A percentile compares a stretch with the other conserved stretches of the same genome.
These are phyloP conservation scores for Epipyxis sp. DNA, from an alignment of 108 stramenopile species.

Conservation along the genomic window DNA sequence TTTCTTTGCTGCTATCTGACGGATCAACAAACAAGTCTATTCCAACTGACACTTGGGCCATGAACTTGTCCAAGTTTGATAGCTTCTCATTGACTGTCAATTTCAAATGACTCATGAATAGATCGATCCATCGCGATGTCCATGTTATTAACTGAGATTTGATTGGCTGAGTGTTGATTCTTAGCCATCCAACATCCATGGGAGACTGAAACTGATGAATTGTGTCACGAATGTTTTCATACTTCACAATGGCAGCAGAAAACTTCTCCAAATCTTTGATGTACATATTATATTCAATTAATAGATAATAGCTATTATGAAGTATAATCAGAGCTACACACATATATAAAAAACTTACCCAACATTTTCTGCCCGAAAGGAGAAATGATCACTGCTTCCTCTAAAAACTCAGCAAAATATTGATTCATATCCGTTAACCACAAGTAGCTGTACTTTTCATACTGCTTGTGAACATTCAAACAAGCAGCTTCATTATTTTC, in stretches of 20 bases:
- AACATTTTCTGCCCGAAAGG: neutral
- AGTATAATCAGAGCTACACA: too few relatives aligned
- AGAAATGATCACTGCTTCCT: slow-evolving; percentile 63
- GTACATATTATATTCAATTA: slow-evolving; percentile 52
- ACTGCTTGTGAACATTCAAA: slow-evolving; percentile 59
- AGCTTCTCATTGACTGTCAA: slow-evolving; percentile 58
- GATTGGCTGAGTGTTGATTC: slow-evolving; percentile 69
- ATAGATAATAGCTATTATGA: too few relatives aligned
- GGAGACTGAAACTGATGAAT: slow-evolving; percentile 54
- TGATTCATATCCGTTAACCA: slow-evolving; percentile 69
- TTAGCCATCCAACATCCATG: slow-evolving; percentile 74
- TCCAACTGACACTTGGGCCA: slow-evolving; percentile 58
- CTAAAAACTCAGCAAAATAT: slow-evolving; percentile 66
- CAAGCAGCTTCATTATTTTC: slow-evolving; percentile 60
- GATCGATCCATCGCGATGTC: slow-evolving; percentile 66
- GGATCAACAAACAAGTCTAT: slow-evolving; percentile 59
- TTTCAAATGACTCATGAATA: slow-evolving; percentile 64
- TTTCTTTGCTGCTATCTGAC: slow-evolving; percentile 36
- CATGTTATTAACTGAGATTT: slow-evolving; percentile 65
- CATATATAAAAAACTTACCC: too few relatives aligned
- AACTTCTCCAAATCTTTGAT: slow-evolving; percentile 72
- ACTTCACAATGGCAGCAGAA: slow-evolving; percentile 66
- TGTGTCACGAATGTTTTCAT: slow-evolving; percentile 65
- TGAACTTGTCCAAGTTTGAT: slow-evolving; percentile 63
- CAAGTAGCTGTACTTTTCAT: slow-evolving; percentile 65